These are phyloP conservation scores for Nosema muscidifuracis DNA, from an alignment of 371 early-diverging fungal genomes.

Conservation along the genomic window DNA sequence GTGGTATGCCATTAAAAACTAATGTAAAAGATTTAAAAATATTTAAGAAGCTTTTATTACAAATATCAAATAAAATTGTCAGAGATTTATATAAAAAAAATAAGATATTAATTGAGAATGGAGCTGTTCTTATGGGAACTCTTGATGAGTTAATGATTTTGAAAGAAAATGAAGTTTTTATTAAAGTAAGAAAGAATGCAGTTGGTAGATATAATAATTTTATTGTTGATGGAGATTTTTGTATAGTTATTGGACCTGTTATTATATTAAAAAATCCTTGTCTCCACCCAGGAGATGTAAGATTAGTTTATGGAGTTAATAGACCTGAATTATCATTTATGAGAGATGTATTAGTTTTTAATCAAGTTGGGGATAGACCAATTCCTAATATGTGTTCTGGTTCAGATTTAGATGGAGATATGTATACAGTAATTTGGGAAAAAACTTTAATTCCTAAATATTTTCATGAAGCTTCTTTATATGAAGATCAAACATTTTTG, in stretches of 20 bases:
- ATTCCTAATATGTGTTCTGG: constrained; percentile 72
- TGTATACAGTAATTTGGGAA: constrained; percentile 68
- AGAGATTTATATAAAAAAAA: constrained; percentile 68
- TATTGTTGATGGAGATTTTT: constrained; percentile 18
- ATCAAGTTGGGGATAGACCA: constrained; percentile 68
- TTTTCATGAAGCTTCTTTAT: constrained; percentile 66
- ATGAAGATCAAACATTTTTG: constrained; percentile 54
- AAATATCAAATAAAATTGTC: constrained; percentile 65
- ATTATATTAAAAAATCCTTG: constrained; percentile 69
- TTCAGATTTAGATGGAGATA: constrained; percentile 76
- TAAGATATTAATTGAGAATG: constrained; percentile 67
- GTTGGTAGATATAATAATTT: neutral
- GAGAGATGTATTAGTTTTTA: constrained; percentile 70
- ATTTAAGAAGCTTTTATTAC: constrained; percentile 66
- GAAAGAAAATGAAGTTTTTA: constrained; percentile 68
- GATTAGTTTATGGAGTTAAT: constrained; percentile 68
- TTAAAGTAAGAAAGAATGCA: constrained; percentile 21
- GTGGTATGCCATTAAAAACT: neutral
- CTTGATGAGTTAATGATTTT: constrained; percentile 69
- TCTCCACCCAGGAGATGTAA: constrained; percentile 75
- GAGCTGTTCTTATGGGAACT: constrained; percentile 69
- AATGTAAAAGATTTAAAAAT: constrained; percentile 4
- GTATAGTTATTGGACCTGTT: constrained; percentile 54
- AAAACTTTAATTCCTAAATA: constrained; percentile 65
- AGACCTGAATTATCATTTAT: constrained; percentile 65